Conservation (phyloP, 1,284 basidiomycete species). For the Bondarzewia mesenterica region DNA sequence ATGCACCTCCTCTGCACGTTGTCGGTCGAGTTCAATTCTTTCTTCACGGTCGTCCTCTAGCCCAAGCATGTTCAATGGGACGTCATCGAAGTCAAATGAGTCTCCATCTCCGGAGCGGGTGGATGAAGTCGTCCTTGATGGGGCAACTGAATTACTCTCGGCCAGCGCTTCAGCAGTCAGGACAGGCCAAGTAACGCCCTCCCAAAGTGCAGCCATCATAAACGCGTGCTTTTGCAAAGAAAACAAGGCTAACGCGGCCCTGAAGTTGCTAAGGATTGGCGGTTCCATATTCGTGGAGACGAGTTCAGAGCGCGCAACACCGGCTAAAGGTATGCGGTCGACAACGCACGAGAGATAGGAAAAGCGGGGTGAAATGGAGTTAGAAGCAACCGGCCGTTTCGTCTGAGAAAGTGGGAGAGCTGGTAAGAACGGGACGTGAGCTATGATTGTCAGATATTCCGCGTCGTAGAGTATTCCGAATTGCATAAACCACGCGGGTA, state of each 20-base stretch:
- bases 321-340: not conserved
- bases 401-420: not conserved
- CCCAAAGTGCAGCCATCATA: not conserved
- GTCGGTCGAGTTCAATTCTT: too few relatives aligned
- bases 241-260: not conserved
- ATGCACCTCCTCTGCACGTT: too few relatives aligned
- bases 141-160: too few relatives aligned
- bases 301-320: not conserved
- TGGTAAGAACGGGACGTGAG: not conserved
- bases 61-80: too few relatives aligned
- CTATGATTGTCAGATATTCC: not conserved
- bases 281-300: not conserved
- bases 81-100: too few relatives aligned
- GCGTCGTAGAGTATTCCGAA: not conserved
- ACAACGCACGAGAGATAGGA: not conserved
- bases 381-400: not conserved
- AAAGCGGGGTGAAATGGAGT: not conserved
- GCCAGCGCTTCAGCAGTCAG: too few relatives aligned
- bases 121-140: too few relatives aligned
- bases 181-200: not conserved
- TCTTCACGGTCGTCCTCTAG: too few relatives aligned
- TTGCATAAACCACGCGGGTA: not conserved
- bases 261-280: not conserved
- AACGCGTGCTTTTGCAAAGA: not conserved
- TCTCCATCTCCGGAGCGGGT: too few relatives aligned